phyloP scores from a whole-genome alignment of 495 filamentous ascomycete genomes.

The Lasiosphaeriaceae sp. region DNA sequence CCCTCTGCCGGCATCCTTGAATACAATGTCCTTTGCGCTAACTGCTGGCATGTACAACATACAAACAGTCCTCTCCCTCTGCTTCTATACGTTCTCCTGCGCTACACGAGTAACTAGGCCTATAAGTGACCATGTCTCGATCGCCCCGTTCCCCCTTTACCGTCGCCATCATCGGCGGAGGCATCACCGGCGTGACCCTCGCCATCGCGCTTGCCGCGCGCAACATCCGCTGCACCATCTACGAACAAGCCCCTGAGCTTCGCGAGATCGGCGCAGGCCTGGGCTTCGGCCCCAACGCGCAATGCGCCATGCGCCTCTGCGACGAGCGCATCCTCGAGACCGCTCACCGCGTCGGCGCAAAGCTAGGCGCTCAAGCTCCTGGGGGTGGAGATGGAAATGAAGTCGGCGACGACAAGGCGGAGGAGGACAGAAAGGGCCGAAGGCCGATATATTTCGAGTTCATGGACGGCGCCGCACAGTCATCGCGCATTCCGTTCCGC shows the following conservation, averaged over 20 bases:
- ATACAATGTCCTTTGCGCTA: too few relatives aligned
- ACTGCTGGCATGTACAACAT: too few relatives aligned
- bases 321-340: constrained; percentile 1
- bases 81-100: too few relatives aligned
- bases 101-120: too few relatives aligned
- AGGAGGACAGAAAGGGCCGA: too few relatives aligned
- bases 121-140: too few relatives aligned
- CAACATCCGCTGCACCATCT: constrained; percentile 45
- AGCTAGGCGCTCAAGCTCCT: not conserved
- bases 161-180: constrained; percentile 53
- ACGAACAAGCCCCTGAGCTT: constrained; percentile 49
- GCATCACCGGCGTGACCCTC: constrained; percentile 51
- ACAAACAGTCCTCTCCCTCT: too few relatives aligned
- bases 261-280: constrained; percentile 61
- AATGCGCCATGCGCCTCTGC: constrained; percentile 47
- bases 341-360: constrained; percentile 18
- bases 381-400: not conserved
- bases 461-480: constrained; percentile 18
- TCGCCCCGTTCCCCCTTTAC: constrained; percentile 17
- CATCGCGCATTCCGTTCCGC: not conserved
- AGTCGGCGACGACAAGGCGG: not conserved
- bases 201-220: constrained; percentile 41
- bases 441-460: constrained; percentile 20
- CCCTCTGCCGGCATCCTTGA: too few relatives aligned
- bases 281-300: constrained; percentile 56